Conservation (phyloP, 2,329 filamentous ascomycete species). For the Periconia digitata region DNA sequence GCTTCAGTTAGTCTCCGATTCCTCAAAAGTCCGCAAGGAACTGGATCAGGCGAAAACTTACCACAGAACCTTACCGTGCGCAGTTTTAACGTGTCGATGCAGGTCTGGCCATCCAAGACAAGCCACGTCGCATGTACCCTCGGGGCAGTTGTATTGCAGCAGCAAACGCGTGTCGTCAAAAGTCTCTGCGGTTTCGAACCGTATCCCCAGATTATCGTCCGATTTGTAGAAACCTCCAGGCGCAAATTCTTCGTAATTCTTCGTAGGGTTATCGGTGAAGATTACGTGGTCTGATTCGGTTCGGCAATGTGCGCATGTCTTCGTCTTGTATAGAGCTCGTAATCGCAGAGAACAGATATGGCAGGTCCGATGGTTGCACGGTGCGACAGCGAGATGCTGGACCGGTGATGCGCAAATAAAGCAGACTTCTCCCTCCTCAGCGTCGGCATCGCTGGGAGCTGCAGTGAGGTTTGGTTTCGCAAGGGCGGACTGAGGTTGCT, state of each 20-base stretch:
- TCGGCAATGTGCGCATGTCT: conserved; percentile 94
- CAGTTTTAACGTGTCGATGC: conserved; percentile 77
- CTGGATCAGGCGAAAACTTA: conserved; percentile 40
- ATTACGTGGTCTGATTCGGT: conserved; percentile 79
- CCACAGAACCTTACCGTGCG: conserved; percentile 86
- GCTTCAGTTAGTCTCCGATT: conserved; percentile 10
- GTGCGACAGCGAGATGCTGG: conserved; percentile 82
- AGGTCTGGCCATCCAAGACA: conserved; percentile 79
- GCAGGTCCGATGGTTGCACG: conserved; percentile 95
- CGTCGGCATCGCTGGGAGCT: conserved; percentile 47
- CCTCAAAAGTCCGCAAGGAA: too few relatives aligned
- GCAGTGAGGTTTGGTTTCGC: conserved; percentile 1
- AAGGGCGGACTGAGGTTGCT: conserved; percentile 1
- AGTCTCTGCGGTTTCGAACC: conserved; percentile 85
- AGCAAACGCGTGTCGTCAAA: conserved; percentile 87
- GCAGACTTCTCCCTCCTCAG: conserved; percentile 75
- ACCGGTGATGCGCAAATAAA: conserved; percentile 96
- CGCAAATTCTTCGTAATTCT: conserved; percentile 82
- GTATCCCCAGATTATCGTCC: conserved; percentile 87
- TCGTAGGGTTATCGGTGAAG: conserved; percentile 82
- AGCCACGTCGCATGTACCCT: conserved; percentile 78
- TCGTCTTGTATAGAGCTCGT: conserved; percentile 92
- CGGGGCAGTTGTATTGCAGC: conserved; percentile 92
- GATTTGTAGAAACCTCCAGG: conserved; percentile 71
- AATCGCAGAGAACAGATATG: conserved; percentile 92